Percentiles rank a stretch among this genome's conserved stretches.
phyloP scores from a whole-genome alignment of 1,139 yeast species.

The Zygosaccharomyces pseudobailii region DNA sequence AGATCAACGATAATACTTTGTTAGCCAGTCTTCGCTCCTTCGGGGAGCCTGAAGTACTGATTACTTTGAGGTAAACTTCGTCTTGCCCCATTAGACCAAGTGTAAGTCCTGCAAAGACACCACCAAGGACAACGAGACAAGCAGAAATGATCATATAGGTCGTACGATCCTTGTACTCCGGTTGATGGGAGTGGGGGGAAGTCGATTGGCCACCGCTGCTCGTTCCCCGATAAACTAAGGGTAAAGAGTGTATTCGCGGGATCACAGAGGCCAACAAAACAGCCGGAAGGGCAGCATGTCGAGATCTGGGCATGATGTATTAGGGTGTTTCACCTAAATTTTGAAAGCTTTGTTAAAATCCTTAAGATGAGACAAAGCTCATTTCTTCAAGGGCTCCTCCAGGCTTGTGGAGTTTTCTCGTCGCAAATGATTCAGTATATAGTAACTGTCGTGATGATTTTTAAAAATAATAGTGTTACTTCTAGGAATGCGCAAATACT shows the following conservation, averaged over 20 bases:
- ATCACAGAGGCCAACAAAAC: background rate
- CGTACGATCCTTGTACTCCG: constrained; percentile 7
- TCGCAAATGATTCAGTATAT: background rate
- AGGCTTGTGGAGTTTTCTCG: background rate
- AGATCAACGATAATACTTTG: constrained; percentile 66
- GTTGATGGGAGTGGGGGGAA: background rate
- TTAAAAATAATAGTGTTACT: no score
- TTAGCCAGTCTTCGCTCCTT: constrained; percentile 67
- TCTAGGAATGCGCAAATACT: no score
- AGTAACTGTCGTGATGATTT: no score
- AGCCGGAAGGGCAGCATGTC: background rate
- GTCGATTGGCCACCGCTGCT: background rate
- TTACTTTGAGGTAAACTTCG: constrained; percentile 79
- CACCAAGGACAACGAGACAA: constrained; percentile 77
- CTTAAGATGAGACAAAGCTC: background rate
- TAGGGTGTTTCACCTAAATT: background rate
- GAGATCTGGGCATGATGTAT: background rate
- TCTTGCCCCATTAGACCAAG: constrained; percentile 97
- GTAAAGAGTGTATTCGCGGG: constrained; percentile 4
- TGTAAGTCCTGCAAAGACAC: constrained; percentile 93
- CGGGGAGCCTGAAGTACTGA: constrained; percentile 45
- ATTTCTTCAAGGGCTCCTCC: background rate
- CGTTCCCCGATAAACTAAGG: background rate
- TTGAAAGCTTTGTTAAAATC: background rate
- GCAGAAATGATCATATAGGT: constrained; percentile 50